These are phyloP conservation scores for Elymus sibiricus DNA, from an alignment of 176 grass and related monocot species.

Conservation along the genomic window DNA sequence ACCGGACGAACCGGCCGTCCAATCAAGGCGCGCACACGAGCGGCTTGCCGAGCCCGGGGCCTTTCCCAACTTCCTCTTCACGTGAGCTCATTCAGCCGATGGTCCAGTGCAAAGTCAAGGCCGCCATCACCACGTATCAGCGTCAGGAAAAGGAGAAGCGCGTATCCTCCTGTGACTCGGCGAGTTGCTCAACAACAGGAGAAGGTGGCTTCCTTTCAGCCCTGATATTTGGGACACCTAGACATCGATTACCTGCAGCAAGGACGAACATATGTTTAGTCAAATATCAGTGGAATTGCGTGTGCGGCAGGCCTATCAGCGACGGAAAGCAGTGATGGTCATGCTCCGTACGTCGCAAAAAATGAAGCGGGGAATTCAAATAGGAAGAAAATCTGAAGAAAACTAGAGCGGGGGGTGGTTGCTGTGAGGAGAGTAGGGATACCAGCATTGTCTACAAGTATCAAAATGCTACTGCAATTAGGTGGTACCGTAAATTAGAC, in stretches of 20 bases:
- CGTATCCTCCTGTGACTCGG: slow-evolving; percentile 9
- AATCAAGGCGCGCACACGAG: slow-evolving; percentile 37
- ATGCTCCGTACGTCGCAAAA: background rate
- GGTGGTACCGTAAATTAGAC: background rate
- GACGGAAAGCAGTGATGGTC: background rate
- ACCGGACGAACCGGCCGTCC: slow-evolving; percentile 18
- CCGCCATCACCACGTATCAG: slow-evolving; percentile 3
- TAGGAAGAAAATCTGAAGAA: background rate
- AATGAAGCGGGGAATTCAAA: background rate
- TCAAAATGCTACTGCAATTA: background rate
- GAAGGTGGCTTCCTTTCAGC: background rate
- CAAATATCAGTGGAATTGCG: background rate
- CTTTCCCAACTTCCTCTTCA: slow-evolving; percentile 43
- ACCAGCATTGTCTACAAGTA: background rate
- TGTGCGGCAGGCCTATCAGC: background rate
- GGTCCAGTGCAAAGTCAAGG: slow-evolving; percentile 31
- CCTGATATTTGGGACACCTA: slow-evolving; percentile 3
- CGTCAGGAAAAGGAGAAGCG: slow-evolving; percentile 1
- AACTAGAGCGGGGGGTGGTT: background rate
- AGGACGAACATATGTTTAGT: background rate
- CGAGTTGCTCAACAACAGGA: slow-evolving; percentile 2
- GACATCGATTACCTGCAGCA: background rate
- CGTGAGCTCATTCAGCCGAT: slow-evolving; percentile 42
- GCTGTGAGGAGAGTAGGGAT: background rate
- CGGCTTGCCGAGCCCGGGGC: slow-evolving; percentile 21